Percentiles rank a stretch among this genome's conserved stretches.
Evolutionary conservation across 2,329 filamentous ascomycete genomes (phyloP).

Genomic region (Pyricularia pennisetigena): DNA sequence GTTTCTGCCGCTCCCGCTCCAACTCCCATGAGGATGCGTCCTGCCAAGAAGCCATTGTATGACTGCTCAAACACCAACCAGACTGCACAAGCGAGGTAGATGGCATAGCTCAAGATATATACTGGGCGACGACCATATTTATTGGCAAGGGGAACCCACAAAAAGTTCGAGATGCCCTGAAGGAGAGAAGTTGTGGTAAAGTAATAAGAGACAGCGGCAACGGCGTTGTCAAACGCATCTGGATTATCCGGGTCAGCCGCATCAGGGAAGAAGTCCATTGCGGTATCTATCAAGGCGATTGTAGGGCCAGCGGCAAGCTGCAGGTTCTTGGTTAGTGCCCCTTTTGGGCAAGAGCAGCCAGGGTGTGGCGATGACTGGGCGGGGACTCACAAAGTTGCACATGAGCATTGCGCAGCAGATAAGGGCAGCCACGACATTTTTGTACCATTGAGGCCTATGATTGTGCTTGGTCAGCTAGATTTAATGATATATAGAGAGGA

Average conservation of each 20-base stretch:
- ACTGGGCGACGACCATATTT: constrained; percentile 33
- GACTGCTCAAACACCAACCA: constrained; percentile 32
- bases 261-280: constrained; percentile 34
- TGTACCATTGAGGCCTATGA: constrained; percentile 31
- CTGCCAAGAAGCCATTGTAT: constrained; percentile 31
- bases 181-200: constrained; percentile 40
- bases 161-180: constrained; percentile 35
- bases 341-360: not conserved
- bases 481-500: not conserved
- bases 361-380: too few relatives aligned
- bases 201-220: constrained; percentile 39
- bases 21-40: constrained; percentile 41
- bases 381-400: constrained; percentile 35
- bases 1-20: constrained; percentile 43
- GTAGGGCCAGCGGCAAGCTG: constrained; percentile 40
- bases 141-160: constrained; percentile 35
- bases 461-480: not conserved
- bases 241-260: constrained; percentile 16
- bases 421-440: constrained; percentile 37
- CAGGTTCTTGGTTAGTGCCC: not conserved
- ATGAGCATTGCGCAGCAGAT: constrained; percentile 44
- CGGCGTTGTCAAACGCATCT: constrained; percentile 18
- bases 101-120: constrained; percentile 31
- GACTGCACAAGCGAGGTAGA: constrained; percentile 29
- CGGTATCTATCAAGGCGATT: constrained; percentile 37